Evolutionary conservation across 164 flowering plant species (phyloP).

Genomic region (Vitis vinifera): DNA sequence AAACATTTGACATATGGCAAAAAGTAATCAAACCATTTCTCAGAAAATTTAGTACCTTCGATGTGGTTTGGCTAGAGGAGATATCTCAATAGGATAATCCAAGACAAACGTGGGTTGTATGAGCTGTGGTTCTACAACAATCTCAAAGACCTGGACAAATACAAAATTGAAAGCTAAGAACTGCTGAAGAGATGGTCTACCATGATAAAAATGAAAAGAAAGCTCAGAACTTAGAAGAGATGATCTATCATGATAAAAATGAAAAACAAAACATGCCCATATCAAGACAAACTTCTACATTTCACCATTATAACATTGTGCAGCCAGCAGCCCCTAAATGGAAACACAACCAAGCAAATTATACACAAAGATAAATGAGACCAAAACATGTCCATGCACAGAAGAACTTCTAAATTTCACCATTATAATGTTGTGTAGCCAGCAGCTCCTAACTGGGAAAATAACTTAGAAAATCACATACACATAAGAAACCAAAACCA

Average conservation of each 20-base stretch:
- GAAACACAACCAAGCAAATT: neutral
- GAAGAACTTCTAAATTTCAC: no score
- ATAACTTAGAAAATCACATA: no score
- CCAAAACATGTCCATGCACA: no score
- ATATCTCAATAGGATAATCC: slow-evolving; percentile 94
- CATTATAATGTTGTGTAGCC: no score
- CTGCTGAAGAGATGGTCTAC: neutral
- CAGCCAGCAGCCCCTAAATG: neutral
- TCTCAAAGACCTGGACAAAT: slow-evolving; percentile 80
- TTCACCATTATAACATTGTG: neutral
- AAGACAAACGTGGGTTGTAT: slow-evolving; percentile 94
- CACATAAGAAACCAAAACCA: neutral
- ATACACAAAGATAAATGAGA: no score
- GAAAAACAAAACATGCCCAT: neutral
- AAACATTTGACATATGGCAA: neutral
- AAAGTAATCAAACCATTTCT: neutral
- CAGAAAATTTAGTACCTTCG: slow-evolving; percentile 54
- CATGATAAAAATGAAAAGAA: neutral
- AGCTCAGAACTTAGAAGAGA: no score
- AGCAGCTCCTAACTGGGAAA: no score
- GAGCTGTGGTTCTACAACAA: slow-evolving; percentile 75
- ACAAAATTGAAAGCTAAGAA: slow-evolving; percentile 1
- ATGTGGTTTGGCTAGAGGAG: slow-evolving; percentile 97
- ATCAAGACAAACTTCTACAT: neutral
- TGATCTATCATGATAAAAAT: no score